Conservation (phyloP, 2,329 filamentous ascomycete species). For the Aspergillus awamori region DNA sequence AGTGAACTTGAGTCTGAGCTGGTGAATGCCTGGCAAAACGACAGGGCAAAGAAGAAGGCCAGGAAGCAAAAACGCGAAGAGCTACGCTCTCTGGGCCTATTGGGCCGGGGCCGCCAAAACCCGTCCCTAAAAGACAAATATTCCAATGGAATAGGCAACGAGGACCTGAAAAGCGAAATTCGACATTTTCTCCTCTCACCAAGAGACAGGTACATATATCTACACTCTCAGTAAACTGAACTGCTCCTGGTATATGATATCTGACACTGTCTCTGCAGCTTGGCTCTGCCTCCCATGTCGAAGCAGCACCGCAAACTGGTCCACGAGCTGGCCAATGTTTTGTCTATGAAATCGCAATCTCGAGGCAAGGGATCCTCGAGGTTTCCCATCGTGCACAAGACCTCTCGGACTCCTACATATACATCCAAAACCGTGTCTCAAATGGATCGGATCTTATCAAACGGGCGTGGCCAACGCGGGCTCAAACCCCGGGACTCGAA, state of each 20-base stretch:
- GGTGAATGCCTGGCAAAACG: slow-evolving; percentile 64
- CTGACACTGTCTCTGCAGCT: slow-evolving; percentile 48
- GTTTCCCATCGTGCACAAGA: slow-evolving; percentile 77
- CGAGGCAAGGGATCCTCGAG: slow-evolving; percentile 72
- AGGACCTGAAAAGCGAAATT: slow-evolving; percentile 73
- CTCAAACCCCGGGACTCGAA: slow-evolving; percentile 30
- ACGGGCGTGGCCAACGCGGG: slow-evolving; percentile 33
- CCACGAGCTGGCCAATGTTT: slow-evolving; percentile 74
- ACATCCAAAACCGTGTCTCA: slow-evolving; percentile 57
- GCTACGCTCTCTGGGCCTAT: slow-evolving; percentile 65
- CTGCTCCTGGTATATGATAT: not conserved
- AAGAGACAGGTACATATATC: slow-evolving; percentile 60
- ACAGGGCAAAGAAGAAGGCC: slow-evolving; percentile 70
- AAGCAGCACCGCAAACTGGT: slow-evolving; percentile 74
- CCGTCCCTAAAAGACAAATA: slow-evolving; percentile 72
- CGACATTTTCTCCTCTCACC: slow-evolving; percentile 67
- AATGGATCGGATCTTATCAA: slow-evolving; percentile 45
- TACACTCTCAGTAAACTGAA: not conserved
- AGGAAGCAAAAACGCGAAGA: slow-evolving; percentile 72
- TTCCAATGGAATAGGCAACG: slow-evolving; percentile 68
- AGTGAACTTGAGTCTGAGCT: slow-evolving; percentile 67
- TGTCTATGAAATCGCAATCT: slow-evolving; percentile 84
- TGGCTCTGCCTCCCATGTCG: slow-evolving; percentile 81
- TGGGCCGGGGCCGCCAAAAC: slow-evolving; percentile 60
- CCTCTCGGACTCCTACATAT: slow-evolving; percentile 65